A percentile compares a stretch with the other conserved stretches of the same genome.
Conservation (phyloP, 371 early-diverging fungal species). For the Quaeritorhiza haematococci region DNA sequence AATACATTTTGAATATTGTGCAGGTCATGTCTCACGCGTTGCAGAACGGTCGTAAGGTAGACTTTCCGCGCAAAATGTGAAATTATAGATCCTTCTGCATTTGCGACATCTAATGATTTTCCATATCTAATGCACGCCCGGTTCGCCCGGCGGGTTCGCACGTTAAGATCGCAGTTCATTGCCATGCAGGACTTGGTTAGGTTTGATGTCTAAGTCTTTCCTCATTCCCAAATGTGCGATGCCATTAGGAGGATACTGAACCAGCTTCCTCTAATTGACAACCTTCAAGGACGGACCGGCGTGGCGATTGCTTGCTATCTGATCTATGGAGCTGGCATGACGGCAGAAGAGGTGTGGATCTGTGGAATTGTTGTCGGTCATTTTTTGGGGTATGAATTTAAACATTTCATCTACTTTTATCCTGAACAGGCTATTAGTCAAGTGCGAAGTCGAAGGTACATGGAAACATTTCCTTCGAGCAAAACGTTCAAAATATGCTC, state of each 20-base stretch:
- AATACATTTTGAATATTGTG: slow-evolving; percentile 34
- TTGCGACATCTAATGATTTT: not conserved
- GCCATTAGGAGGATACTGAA: not conserved
- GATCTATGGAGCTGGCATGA: slow-evolving; percentile 23
- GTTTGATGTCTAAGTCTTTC: slow-evolving; percentile 1
- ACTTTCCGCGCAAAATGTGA: too few species aligned
- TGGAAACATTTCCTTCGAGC: not conserved
- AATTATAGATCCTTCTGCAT: too few species aligned
- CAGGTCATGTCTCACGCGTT: slow-evolving; percentile 34
- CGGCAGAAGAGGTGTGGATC: slow-evolving; percentile 16
- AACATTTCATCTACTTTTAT: not conserved
- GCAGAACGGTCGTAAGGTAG: slow-evolving; percentile 25
- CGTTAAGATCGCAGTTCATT: slow-evolving; percentile 38
- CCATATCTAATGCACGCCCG: not conserved
- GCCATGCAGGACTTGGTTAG: slow-evolving; percentile 48
- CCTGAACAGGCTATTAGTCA: slow-evolving; percentile 26
- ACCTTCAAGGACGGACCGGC: slow-evolving; percentile 41
- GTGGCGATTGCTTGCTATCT: slow-evolving; percentile 44
- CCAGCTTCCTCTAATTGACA: not conserved
- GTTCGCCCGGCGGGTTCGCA: too few species aligned
- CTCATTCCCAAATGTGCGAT: not conserved
- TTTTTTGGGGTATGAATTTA: too few species aligned
- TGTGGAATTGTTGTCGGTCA: not conserved
- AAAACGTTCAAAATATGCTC: too few species aligned
- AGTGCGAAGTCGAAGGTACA: slow-evolving; percentile 16